Conservation (phyloP, 2,329 filamentous ascomycete genomes). For the Epichloe typhina region DNA sequence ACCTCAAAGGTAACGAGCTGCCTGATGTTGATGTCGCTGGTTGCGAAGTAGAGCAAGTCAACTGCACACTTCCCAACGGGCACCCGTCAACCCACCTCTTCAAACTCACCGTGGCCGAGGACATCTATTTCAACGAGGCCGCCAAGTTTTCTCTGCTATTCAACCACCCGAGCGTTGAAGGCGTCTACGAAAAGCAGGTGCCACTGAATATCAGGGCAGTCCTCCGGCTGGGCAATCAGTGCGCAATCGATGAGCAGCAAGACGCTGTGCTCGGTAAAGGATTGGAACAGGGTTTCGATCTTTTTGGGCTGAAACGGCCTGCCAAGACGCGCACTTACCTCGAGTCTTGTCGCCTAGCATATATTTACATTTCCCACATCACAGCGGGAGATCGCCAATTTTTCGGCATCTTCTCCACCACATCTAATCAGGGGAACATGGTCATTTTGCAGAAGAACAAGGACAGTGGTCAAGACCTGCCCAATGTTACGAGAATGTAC, state of each 20-base stretch:
- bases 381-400: constrained; percentile 82
- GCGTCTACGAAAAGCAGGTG: constrained; percentile 90
- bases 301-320: constrained; percentile 59
- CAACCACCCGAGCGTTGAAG: constrained; percentile 88
- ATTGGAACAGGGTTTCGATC: constrained; percentile 84
- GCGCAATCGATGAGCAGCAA: constrained; percentile 85
- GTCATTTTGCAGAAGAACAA: constrained; percentile 74
- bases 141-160: constrained; percentile 74
- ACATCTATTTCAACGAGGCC: constrained; percentile 71
- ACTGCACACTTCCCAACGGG: constrained; percentile 84
- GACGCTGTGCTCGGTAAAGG: constrained; percentile 85
- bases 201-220: constrained; percentile 78
- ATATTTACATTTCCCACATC: constrained; percentile 88
- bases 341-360: constrained; percentile 58
- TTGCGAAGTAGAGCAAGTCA: constrained; percentile 85
- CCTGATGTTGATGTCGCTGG: constrained; percentile 79
- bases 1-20: constrained; percentile 74
- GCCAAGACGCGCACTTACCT: constrained; percentile 59
- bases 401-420: constrained; percentile 84
- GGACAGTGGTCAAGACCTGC: constrained; percentile 67
- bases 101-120: constrained; percentile 81
- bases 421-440: constrained; percentile 66
- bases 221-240: constrained; percentile 78
- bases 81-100: constrained; percentile 90
- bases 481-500: constrained; percentile 85